These are phyloP conservation scores for Apophysomyces elegans DNA, from an alignment of 371 early-diverging fungal species.

Conservation along the genomic window DNA sequence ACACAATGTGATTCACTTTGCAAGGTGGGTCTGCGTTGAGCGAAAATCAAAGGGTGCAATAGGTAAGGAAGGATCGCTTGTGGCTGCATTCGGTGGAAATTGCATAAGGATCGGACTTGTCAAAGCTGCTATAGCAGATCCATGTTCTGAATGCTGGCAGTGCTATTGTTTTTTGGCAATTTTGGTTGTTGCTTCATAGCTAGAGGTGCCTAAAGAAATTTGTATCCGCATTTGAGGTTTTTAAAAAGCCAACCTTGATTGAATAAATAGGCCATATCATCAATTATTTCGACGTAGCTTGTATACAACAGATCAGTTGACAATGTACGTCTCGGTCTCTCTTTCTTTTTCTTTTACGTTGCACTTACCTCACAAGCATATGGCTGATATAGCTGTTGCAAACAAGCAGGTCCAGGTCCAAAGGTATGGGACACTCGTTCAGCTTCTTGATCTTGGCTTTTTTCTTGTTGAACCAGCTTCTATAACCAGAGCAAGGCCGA, in stretches of 20 bases:
- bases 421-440: background rate
- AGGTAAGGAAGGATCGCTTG: too few species aligned
- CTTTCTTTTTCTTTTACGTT: background rate
- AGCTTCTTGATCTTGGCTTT: background rate
- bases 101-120: background rate
- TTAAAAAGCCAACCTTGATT: background rate
- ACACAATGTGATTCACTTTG: too few species aligned
- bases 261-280: background rate
- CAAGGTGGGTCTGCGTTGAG: too few species aligned
- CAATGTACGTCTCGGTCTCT: background rate
- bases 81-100: too few species aligned
- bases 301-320: background rate
- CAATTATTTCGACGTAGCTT: background rate
- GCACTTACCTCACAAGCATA: background rate
- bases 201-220: background rate
- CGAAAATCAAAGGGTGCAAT: too few species aligned
- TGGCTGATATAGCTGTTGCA: background rate
- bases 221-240: background rate
- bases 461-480: background rate
- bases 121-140: background rate
- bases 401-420: background rate
- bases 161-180: background rate
- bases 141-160: background rate
- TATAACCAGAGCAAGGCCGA: background rate
- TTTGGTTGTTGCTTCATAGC: background rate